A percentile compares a stretch with the other conserved stretches of the same genome.
These are phyloP conservation scores for Penicillium steckii DNA, from an alignment of 495 filamentous ascomycete species.

Conservation along the genomic window DNA sequence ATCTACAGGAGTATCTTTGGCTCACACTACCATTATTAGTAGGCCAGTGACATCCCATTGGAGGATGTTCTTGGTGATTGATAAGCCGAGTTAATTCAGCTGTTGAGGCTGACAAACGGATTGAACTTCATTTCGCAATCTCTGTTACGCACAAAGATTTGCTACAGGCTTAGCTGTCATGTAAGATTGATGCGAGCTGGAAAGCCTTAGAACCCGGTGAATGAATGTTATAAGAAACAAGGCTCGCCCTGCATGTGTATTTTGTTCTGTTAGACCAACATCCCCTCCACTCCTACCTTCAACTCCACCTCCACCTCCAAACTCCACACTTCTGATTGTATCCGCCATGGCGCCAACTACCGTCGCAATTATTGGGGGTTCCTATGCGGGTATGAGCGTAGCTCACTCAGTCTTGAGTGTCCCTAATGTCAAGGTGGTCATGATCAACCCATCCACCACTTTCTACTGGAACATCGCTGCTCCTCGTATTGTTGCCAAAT, in stretches of 20 bases:
- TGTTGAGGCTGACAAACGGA: slow-evolving; percentile 8
- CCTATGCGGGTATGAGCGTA: slow-evolving; percentile 54
- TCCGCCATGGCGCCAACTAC: slow-evolving; percentile 22
- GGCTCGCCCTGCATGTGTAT: too few species aligned
- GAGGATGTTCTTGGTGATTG: too few species aligned
- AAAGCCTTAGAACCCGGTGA: too few species aligned
- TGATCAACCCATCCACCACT: slow-evolving; percentile 54
- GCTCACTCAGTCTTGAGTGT: slow-evolving; percentile 59
- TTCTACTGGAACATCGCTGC: slow-evolving; percentile 55
- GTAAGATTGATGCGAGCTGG: too few species aligned
- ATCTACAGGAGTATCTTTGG: too few species aligned
- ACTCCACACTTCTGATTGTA: background rate
- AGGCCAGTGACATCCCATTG: too few species aligned
- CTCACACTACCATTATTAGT: too few species aligned
- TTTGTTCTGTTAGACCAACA: too few species aligned
- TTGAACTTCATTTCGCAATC: background rate
- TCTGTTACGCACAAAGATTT: too few species aligned
- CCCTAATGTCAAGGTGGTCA: slow-evolving; percentile 45
- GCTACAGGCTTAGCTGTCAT: background rate
- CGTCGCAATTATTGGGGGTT: slow-evolving; percentile 65
- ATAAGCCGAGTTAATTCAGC: background rate
- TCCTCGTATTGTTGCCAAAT: slow-evolving; percentile 46
- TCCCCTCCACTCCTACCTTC: background rate
- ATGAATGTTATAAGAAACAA: too few species aligned
- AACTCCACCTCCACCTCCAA: background rate